Conservation (phyloP, 2,329 filamentous ascomycete species). For the Arthrocladium fulminans region DNA sequence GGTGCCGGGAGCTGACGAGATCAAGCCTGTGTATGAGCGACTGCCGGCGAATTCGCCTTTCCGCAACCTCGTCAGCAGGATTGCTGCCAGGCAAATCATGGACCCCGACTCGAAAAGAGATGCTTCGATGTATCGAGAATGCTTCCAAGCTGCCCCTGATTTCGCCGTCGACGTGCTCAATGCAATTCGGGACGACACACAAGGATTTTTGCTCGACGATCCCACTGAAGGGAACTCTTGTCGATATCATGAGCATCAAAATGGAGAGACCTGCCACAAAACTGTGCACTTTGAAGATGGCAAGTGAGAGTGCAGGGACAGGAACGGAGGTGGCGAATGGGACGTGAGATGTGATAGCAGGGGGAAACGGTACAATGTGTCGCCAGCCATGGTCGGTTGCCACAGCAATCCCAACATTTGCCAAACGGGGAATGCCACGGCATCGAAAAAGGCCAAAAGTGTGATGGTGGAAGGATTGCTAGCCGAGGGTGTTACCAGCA, state of each 20-base stretch:
- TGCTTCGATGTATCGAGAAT: slow-evolving; percentile 41
- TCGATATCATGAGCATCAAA: slow-evolving; percentile 44
- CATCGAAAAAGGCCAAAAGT: no score
- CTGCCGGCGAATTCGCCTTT: slow-evolving; percentile 40
- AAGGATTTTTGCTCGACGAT: slow-evolving; percentile 44
- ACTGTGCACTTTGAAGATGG: slow-evolving; percentile 20
- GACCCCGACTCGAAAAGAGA: slow-evolving; percentile 44
- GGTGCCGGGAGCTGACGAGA: slow-evolving; percentile 47
- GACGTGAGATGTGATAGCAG: no score
- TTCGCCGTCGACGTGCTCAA: slow-evolving; percentile 48
- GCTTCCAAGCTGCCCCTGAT: slow-evolving; percentile 42
- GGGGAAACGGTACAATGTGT: no score
- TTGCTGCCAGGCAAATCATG: slow-evolving; percentile 51
- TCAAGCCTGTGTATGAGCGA: slow-evolving; percentile 44
- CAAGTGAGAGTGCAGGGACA: background rate
- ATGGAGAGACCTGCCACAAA: slow-evolving; percentile 28
- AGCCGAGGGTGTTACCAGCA: no score
- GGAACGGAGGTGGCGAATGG: no score
- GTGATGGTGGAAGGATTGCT: no score
- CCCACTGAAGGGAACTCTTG: slow-evolving; percentile 41
- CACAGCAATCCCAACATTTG: no score
- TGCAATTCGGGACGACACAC: slow-evolving; percentile 41
- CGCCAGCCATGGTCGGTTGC: no score
- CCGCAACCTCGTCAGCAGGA: slow-evolving; percentile 42
- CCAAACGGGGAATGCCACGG: no score